A percentile compares a stretch with the other conserved stretches of the same genome.
These are phyloP conservation scores for Aurantiochytrium sp. DNA, from an alignment of 108 stramenopile genomes.

Conservation along the genomic window DNA sequence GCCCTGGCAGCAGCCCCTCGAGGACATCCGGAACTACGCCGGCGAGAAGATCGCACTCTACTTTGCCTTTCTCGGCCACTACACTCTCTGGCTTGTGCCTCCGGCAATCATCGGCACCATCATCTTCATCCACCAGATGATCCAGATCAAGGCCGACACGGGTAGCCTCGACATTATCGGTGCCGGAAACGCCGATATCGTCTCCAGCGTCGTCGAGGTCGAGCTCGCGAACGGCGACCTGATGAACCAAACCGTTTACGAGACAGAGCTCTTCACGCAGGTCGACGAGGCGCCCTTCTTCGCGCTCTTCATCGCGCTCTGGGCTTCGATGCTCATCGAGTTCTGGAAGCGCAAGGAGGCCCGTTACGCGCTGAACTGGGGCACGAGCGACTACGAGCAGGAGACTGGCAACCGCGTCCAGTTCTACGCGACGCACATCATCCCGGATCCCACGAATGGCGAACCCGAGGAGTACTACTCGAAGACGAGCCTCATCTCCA, in stretches of 20 bases:
- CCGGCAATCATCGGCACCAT: conserved; percentile 68
- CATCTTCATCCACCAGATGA: conserved; percentile 64
- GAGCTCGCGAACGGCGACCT: neutral
- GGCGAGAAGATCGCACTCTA: conserved; percentile 95
- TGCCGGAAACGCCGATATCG: neutral
- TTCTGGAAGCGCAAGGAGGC: conserved; percentile 80
- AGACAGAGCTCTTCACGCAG: neutral
- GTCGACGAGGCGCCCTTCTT: conserved; percentile 33
- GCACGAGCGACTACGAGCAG: conserved; percentile 80
- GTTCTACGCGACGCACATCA: conserved; percentile 71
- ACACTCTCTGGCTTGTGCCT: conserved; percentile 70
- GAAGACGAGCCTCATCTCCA: conserved; percentile 72
- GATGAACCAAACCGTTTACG: neutral
- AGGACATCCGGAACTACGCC: conserved; percentile 88
- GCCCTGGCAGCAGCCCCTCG: conserved; percentile 68
- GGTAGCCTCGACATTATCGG: neutral
- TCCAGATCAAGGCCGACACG: neutral
- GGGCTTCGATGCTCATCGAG: conserved; percentile 83
- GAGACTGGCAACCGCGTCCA: conserved; percentile 84
- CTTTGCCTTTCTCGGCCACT: conserved; percentile 94
- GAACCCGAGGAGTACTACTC: conserved; percentile 77
- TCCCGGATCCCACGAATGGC: conserved; percentile 64
- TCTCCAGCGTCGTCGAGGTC: neutral
- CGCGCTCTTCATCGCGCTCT: conserved; percentile 74
- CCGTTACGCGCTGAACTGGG: conserved; percentile 77